Base-by-base conservation (phyloP, 2,329 filamentous ascomycete species). In the Pseudodiploospora longispora region DNA sequence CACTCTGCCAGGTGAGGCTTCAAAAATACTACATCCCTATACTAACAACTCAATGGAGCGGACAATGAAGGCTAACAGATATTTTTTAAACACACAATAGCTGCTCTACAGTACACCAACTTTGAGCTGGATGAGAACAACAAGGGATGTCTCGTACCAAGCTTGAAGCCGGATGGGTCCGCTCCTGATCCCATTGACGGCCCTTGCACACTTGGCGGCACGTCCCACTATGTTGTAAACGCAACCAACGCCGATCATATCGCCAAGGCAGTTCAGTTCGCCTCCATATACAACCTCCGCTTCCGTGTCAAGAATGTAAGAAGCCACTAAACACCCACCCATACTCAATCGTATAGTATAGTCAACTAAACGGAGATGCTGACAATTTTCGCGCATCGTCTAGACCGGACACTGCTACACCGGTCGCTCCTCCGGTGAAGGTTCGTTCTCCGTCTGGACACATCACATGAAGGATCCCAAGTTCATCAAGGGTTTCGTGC, bases 381-480 rank as follows among this genome's bases (percentile, higher is more conserved):
- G 19, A 19, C 19, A 19, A 19, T 19, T 19, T 19, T 19, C 19
- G 19, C 19, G 19, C 19, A 19, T 19, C 3, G 19, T 19, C 19
- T 19, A 19, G 19, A 61, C 60, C 0, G 60, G 59, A 1, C 59
- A 62, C 36, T 60, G 62, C 27, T 60, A 54, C 52, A 50, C 59
- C 10, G 64, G 64, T 27, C 61, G 58, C 27, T 67, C 63, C 1
- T 61, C 60, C 9, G 65, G 67, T n/a, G 56, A 55, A n/a, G 64
- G 66, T n/a, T 54, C 59, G n/a, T 50, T 70, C 19, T 57, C 59
- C 10, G 50, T 68, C 32, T 67, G 65, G 61, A 68, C 60, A 5
- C 63, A 69, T 48, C 50, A 58, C 44, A 51, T 69, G 43, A 67
- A 70, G 55, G 52, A 63, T 27, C 64, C 69, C 28, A 46, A 67